A percentile compares a stretch with the other conserved stretches of the same genome.
Conservation (phyloP, 805 yeast genomes). For the Komagataella pseudopastoris region DNA sequence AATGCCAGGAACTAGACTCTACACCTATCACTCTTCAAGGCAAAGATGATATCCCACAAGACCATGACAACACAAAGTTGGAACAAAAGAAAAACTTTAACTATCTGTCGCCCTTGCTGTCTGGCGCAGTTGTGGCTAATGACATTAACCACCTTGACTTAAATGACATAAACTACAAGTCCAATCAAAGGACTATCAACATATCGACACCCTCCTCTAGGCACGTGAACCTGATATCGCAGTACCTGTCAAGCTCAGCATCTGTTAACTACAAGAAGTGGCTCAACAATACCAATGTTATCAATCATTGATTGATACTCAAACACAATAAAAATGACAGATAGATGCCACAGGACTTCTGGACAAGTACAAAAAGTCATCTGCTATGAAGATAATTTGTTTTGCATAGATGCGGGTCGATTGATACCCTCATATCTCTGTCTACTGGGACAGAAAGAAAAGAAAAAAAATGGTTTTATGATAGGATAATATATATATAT, state of each 20-base stretch:
- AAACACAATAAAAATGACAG: background rate
- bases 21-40: constrained; percentile 3
- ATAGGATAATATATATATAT: background rate
- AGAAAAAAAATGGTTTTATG: background rate
- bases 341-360: background rate
- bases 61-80: background rate
- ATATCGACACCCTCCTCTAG: background rate
- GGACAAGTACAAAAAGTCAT: background rate
- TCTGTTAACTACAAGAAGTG: constrained; percentile 7
- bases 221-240: background rate
- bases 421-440: background rate
- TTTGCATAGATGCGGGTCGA: background rate
- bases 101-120: background rate
- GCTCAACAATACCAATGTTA: constrained; percentile 2
- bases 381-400: background rate
- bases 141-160: constrained; percentile 1
- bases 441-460: background rate
- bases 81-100: background rate
- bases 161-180: background rate
- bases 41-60: background rate
- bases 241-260: background rate
- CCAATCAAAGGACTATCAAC: background rate
- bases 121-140: background rate
- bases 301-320: background rate
- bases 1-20: constrained; percentile 3